Evolutionary conservation across 306 rosid species (phyloP).

Genomic region (Cicer judaicum): DNA sequence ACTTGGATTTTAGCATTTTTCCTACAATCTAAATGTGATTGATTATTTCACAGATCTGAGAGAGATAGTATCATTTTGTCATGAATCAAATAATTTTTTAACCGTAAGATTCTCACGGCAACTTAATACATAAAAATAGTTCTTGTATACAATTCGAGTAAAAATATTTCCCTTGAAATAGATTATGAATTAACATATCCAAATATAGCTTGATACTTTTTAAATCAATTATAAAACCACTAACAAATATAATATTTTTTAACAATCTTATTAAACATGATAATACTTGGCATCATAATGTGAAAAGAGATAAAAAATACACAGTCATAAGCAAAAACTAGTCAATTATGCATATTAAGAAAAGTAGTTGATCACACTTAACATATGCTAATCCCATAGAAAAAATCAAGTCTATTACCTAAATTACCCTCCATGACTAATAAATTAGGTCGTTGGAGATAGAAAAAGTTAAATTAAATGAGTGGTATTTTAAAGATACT

Average conservation of each 20-base stretch:
- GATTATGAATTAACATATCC: neutral
- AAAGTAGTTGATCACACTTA: too few relatives aligned
- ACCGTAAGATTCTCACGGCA: neutral
- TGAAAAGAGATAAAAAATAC: neutral
- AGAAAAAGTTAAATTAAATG: too few relatives aligned
- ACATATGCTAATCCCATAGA: too few relatives aligned
- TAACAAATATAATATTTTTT: neutral
- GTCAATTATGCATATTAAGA: too few relatives aligned
- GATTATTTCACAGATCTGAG: slow-evolving; percentile 3
- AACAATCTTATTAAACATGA: neutral
- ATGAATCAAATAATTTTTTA: slow-evolving; percentile 7
- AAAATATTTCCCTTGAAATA: too few relatives aligned
- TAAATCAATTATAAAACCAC: neutral
- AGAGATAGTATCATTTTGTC: slow-evolving; percentile 5
- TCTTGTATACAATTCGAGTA: too few relatives aligned
- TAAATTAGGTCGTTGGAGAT: too few relatives aligned
- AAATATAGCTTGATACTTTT: neutral
- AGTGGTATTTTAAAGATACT: too few relatives aligned
- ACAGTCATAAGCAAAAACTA: too few relatives aligned
- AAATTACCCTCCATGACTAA: too few relatives aligned
- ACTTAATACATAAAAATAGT: neutral
- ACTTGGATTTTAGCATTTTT: neutral
- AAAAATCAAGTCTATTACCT: too few relatives aligned
- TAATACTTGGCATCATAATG: neutral
- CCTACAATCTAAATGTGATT: slow-evolving; percentile 1